Evolutionary conservation across 2,329 filamentous ascomycete species (phyloP), one percentile per base, ranked within the genome.

Genomic region (Sphaceloma murrayae): DNA sequence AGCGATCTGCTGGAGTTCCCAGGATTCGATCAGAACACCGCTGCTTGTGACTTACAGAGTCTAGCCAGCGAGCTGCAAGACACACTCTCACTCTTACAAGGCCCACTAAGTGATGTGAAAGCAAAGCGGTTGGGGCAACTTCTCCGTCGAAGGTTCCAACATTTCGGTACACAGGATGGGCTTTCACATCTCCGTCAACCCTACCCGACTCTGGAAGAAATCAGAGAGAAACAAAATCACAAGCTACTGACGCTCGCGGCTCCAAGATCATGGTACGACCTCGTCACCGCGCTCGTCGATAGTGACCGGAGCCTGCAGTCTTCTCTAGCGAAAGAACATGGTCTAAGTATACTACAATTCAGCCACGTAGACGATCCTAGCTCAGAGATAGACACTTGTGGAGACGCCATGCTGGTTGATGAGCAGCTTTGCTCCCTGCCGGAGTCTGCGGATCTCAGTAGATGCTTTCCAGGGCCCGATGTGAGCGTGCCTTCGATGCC

Each of bases 11-110:
- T 75, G 18, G 70, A 71, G 31, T 64, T 77, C n/a, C 67, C 77
- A n/a, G 75, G 74, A 2, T 56, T 78, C 14, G 72, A 77, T 44
- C 70, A 75, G 52, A 66, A 66, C 3, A 68, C 74, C 45, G 73
- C 74, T 2, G 63, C 65, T 17, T 68, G 73, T 48, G 67, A 72
- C 40, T 58, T 78, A 26, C 62, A 65, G 17, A 58, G 65, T 39
- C 62, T 77, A 1, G 60, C 78, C 2, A 54, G 57, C 16, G 62
- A 66, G 18, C 56, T 80, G 2, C 62, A 73, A 45, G 77, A 81
- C 56, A 66, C 65, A 31, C 58, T 79, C 10, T 77, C 75, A 7
- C 56, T 71, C 17, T 59, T 67, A 30, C 72, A 75, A 52, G 58
- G 67, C 4, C 71, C 73, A 3, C 54, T 70, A 2, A 68, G 68